phyloP scores from a whole-genome alignment of 176 grass and related monocot species.

The Bonia amplexicaulis region DNA sequence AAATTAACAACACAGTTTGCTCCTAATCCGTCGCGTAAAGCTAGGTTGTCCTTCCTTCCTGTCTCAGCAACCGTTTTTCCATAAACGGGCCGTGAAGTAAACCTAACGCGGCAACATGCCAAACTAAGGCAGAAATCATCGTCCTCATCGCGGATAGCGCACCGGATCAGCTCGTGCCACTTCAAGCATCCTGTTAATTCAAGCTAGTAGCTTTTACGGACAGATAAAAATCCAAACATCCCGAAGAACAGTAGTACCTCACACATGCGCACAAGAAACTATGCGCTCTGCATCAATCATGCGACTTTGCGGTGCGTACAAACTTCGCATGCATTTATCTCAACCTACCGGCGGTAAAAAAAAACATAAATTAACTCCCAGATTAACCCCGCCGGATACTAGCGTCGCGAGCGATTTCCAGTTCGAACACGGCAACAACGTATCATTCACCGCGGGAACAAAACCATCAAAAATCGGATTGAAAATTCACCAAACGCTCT shows the following conservation, averaged over 20 bases:
- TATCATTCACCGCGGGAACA: not conserved
- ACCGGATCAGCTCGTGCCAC: not conserved
- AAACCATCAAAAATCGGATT: not conserved
- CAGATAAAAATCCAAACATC: not conserved
- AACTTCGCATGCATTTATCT: not conserved
- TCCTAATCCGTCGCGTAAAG: not conserved
- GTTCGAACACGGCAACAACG: not conserved
- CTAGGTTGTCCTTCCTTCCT: not conserved
- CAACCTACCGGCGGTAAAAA: slow-evolving; percentile 18
- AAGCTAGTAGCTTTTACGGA: not conserved
- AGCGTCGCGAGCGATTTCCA: slow-evolving; percentile 13
- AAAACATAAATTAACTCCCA: not conserved
- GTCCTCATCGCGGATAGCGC: not conserved
- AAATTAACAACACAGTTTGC: not conserved
- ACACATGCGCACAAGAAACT: not conserved
- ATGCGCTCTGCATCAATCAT: not conserved
- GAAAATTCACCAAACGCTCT: not conserved
- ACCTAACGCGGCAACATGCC: slow-evolving; percentile 3
- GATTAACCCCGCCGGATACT: not conserved
- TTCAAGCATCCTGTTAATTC: not conserved
- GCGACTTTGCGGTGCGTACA: not conserved
- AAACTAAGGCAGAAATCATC: not conserved
- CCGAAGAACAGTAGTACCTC: not conserved
- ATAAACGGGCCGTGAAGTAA: not conserved
- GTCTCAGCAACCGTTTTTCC: not conserved